Base-by-base conservation (phyloP, 2,329 filamentous ascomycete genomes). In the Madurella fahalii region DNA sequence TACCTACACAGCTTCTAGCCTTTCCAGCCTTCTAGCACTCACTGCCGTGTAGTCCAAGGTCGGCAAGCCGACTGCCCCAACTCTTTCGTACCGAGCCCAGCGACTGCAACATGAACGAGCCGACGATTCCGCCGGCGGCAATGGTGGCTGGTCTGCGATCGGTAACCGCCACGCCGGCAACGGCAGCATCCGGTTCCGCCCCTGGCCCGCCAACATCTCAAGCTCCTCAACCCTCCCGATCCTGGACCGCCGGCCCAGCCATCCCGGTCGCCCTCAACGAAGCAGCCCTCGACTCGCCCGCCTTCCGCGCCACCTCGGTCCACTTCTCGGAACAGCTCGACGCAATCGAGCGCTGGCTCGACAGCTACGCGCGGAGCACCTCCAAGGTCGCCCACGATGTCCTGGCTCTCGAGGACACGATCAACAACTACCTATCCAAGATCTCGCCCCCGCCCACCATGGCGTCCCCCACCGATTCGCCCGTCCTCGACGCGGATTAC, bases 311-410 rank as follows among this genome's bases (percentile, higher is more conserved):
- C 45, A 89, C 89, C 18, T 83, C 90, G 41, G 75, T 87, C 45
- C 90, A 96, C 74, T 96, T 96, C 68, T 81, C 84, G 59, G 94
- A 97, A 61, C 93, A 99, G 74, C 83, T 96, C 65, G 94, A 97
- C 61, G 81, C 84, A 53, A 82, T 97, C 56, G 94, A 97, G 72
- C 85, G 83, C 79, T 99, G 94, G 94, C 87, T 99, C 31, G 91
- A 81, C 41, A 74, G 74, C 50, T 83, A 83, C 61, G 73, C 77
- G 46, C 74, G 74, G 59, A 76, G 78, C 45, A 80, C 79, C 9
- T 72, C 77, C 45, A 82, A 78, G 65, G 71, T 84, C 37, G 74
- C 79, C 2, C 78, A 82, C 69, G 81, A 84, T 68, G 80, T 95
- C 57, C 77, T 83, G 48, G 80, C 83, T 2, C 80, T 99, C 61